Base-by-base conservation (phyloP, 106 monocot species). In the Iris macrosiphon region DNA sequence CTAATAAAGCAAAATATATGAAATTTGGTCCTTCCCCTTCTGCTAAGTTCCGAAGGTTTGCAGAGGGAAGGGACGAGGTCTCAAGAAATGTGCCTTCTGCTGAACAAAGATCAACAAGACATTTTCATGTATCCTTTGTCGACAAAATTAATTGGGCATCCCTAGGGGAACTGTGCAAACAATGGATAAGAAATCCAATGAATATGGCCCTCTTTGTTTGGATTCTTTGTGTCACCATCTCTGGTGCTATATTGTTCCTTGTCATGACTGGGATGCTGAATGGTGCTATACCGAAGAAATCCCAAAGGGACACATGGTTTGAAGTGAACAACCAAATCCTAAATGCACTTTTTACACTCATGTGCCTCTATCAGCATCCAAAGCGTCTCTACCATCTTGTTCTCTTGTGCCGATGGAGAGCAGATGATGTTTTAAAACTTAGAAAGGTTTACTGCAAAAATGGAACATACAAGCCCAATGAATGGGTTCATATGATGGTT, bases 281-380 rank as follows among this genome's bases (percentile, higher is more conserved):
- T 17, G 63, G 21, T 35, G 70, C 40, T 23, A 42, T 92, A 20
- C 82, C 86, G 29, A 74, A 32, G 51, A 82, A 86, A 64, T 76
- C 92, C 8, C 79, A 87, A 50, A 59, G 82, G 32, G 45, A 92
- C 58, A 55, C 41, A 18, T 92, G 92, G 92, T 87, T 92, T 50
- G 92, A 92, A 66, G 76, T 92, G 9, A 92, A 80, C 71, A 92
- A 92, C 57, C 83, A 84, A 56, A 84, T 84, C 20, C 37, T 84
- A 15, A 84, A 84, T 40, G 78, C 83, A 0, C 40, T 84, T n/a
- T 78, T 84, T 34, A 79, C 83, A 32, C 75, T 84, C 28, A 84
- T 84, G 83, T 75, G 78, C 64, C 63, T 84, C 20, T 79, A 78
- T 51, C 74, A 84, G 35, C 78, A 84, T 39, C 83, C 83, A 5